Evolutionary conservation across 495 filamentous ascomycete species (phyloP).

Genomic region (Letharia lupina): DNA sequence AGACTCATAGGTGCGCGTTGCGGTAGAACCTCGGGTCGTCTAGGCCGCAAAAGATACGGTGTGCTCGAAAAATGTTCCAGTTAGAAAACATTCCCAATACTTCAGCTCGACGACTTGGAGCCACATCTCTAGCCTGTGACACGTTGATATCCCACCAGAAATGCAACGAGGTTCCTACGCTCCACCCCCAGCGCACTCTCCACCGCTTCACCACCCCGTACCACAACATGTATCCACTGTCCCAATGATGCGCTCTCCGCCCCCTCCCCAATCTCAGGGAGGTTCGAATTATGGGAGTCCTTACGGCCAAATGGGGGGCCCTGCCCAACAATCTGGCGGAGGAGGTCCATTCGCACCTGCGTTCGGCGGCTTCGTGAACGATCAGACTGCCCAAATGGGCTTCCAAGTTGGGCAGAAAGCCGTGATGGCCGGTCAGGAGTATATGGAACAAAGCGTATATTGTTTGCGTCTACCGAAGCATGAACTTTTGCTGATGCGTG

Average conservation of each 20-base stretch:
- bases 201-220: constrained; percentile 94
- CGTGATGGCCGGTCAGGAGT: constrained; percentile 79
- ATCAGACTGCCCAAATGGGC: constrained; percentile 93
- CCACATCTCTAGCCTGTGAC: neutral
- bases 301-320: constrained; percentile 38
- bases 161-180: constrained; percentile 84
- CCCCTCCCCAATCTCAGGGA: constrained; percentile 56
- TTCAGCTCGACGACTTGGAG: neutral
- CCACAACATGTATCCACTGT: constrained; percentile 98
- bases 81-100: neutral
- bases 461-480: neutral
- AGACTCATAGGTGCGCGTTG: neutral
- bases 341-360: constrained; percentile 55
- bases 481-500: neutral
- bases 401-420: constrained; percentile 90
- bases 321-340: constrained; percentile 41
- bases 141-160: neutral
- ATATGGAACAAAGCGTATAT: constrained; percentile 83
- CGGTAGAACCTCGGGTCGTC: constrained; percentile 11
- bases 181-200: constrained; percentile 71
- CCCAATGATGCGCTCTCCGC: constrained; percentile 95
- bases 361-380: constrained; percentile 86
- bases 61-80: neutral
- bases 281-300: constrained; percentile 57
- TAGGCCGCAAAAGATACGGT: constrained; percentile 12